These are phyloP conservation scores for Rosa rugosa DNA, from an alignment of 306 rosid genomes.

Conservation along the genomic window DNA sequence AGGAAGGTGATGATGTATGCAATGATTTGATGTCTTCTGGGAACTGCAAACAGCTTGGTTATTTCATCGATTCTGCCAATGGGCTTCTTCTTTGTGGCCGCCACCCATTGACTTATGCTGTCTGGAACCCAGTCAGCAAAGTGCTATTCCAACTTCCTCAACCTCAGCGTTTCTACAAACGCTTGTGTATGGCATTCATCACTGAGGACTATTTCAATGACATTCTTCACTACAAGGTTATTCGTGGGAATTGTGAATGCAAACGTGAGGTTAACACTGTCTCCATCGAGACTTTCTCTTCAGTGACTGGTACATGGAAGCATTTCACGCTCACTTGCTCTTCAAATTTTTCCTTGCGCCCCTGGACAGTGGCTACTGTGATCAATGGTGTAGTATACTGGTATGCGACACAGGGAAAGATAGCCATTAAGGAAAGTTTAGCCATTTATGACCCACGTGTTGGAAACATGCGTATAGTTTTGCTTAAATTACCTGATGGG, in stretches of 20 bases:
- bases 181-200: slow-evolving; percentile 60
- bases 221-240: slow-evolving; percentile 46
- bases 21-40: slow-evolving; percentile 63
- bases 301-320: slow-evolving; percentile 65
- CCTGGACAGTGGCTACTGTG: slow-evolving; percentile 62
- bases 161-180: slow-evolving; percentile 64
- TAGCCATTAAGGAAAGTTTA: slow-evolving; percentile 24
- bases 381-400: slow-evolving; percentile 64
- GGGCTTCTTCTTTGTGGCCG: slow-evolving; percentile 70
- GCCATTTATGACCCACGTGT: slow-evolving; percentile 69
- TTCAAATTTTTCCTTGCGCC: slow-evolving; percentile 52
- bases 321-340: slow-evolving; percentile 65
- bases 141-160: slow-evolving; percentile 49
- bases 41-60: slow-evolving; percentile 56
- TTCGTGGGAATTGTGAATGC: slow-evolving; percentile 69
- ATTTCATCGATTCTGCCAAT: slow-evolving; percentile 62
- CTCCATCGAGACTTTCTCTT: slow-evolving; percentile 78
- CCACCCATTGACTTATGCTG: slow-evolving; percentile 62
- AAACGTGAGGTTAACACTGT: slow-evolving; percentile 52
- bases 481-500: slow-evolving; percentile 58
- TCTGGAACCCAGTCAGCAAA: slow-evolving; percentile 58
- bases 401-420: slow-evolving; percentile 62
- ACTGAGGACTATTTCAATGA: slow-evolving; percentile 46
- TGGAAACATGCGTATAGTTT: slow-evolving; percentile 51
- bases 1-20: slow-evolving; percentile 44